Evolutionary conservation across 805 yeast species (phyloP).

Genomic region (Teunomyces panamensis): DNA sequence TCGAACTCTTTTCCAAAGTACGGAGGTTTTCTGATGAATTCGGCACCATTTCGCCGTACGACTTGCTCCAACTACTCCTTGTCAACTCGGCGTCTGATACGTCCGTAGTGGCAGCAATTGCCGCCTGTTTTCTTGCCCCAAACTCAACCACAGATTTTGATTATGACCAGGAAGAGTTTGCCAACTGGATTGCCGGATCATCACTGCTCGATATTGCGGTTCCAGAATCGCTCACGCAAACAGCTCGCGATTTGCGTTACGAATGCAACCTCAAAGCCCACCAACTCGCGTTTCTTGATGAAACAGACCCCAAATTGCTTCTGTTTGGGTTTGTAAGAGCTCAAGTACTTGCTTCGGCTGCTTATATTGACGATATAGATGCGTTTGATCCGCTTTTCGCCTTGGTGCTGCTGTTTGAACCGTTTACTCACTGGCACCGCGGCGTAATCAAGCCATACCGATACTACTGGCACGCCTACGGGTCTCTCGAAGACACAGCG

Average conservation of each 20-base stretch:
- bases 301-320: background rate
- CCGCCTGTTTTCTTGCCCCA: no score
- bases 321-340: conserved; percentile 6
- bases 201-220: background rate
- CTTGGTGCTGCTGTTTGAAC: conserved; percentile 9
- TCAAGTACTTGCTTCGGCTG: conserved; percentile 6
- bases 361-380: conserved; percentile 16
- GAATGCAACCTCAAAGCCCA: background rate
- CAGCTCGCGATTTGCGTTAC: background rate
- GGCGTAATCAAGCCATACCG: conserved; percentile 28
- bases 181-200: background rate
- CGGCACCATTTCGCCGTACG: background rate
- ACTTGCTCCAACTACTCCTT: background rate
- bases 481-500: conserved; percentile 5
- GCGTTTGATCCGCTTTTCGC: conserved; percentile 14
- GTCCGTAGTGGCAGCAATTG: background rate
- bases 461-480: conserved; percentile 29
- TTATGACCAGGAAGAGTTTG: conserved; percentile 1
- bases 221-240: background rate
- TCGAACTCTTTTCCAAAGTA: background rate
- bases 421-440: conserved; percentile 24
- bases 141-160: background rate
- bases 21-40: background rate
- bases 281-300: conserved; percentile 25
- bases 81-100: background rate